A percentile compares a stretch with the other conserved stretches of the same genome.
These are phyloP conservation scores for Myriosclerotinia scirpicola DNA, from an alignment of 2,329 filamentous ascomycete genomes.

Conservation along the genomic window DNA sequence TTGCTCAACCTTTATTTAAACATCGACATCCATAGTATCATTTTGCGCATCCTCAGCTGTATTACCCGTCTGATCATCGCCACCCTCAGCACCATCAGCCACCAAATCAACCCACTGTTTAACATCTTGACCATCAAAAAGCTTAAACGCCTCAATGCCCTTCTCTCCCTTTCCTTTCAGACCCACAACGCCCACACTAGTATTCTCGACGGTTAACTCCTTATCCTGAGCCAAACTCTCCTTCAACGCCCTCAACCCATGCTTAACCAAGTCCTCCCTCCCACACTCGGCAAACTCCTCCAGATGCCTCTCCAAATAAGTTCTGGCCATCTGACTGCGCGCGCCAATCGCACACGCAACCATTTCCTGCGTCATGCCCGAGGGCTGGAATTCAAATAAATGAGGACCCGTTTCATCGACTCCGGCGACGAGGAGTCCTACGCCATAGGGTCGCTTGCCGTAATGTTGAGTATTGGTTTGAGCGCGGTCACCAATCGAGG, in stretches of 20 bases:
- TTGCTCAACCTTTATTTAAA: constrained; percentile 24
- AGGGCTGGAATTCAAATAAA: constrained; percentile 97
- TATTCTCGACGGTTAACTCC: constrained; percentile 96
- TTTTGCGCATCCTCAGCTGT: constrained; percentile 35
- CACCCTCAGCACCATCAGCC: constrained; percentile 54
- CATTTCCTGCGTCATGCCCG: constrained; percentile 97
- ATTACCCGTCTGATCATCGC: constrained; percentile 33
- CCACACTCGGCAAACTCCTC: constrained; percentile 75
- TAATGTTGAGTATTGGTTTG: constrained; percentile 98
- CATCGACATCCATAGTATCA: constrained; percentile 51
- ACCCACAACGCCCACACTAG: constrained; percentile 84
- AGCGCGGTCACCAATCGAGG: constrained; percentile 91
- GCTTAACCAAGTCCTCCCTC: constrained; percentile 83
- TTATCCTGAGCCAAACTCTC: constrained; percentile 96
- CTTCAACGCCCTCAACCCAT: constrained; percentile 88
- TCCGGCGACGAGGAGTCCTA: constrained; percentile 87
- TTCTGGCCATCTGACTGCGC: constrained; percentile 94
- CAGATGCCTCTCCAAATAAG: constrained; percentile 90
- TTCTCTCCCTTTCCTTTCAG: constrained; percentile 52
- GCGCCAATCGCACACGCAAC: constrained; percentile 93
- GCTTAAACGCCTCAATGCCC: constrained; percentile 76
- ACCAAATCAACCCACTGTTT: constrained; percentile 80
- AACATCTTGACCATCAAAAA: constrained; percentile 87
- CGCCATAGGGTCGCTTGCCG: constrained; percentile 93
- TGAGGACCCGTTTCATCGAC: constrained; percentile 93